These are phyloP conservation scores for Erythrophleum fordii DNA, from an alignment of 306 rosid species.

Conservation along the genomic window DNA sequence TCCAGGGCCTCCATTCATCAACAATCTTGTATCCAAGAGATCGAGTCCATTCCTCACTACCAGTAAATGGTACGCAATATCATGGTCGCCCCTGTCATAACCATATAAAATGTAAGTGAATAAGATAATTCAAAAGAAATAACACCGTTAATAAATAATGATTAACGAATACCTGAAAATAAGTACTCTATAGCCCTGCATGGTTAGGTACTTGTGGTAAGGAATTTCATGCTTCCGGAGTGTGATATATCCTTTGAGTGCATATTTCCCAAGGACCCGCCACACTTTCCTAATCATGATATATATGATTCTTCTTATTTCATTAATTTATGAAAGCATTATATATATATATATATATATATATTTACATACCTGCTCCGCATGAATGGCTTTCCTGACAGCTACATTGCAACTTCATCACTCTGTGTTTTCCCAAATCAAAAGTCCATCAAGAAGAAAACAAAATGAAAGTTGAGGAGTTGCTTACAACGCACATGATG, in stretches of 20 bases:
- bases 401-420: no score
- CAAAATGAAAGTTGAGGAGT: background rate
- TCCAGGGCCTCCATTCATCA: conserved; percentile 76
- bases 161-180: conserved; percentile 53
- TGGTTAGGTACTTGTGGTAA: conserved; percentile 67
- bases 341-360: no score
- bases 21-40: conserved; percentile 64
- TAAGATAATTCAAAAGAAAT: background rate
- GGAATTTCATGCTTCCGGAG: conserved; percentile 68
- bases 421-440: no score
- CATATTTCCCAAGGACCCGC: conserved; percentile 70
- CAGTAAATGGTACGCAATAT: conserved; percentile 85
- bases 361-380: conserved; percentile 44
- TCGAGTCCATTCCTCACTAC: conserved; percentile 76
- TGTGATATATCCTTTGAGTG: conserved; percentile 39
- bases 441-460: no score
- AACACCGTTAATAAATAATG: no score
- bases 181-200: conserved; percentile 59
- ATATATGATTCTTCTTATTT: no score
- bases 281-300: conserved; percentile 50
- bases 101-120: background rate
- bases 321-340: no score
- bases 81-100: conserved; percentile 77
- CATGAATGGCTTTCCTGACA: conserved; percentile 77
- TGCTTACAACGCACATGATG: conserved; percentile 36